A percentile compares a stretch with the other conserved stretches of the same genome.
Conservation (phyloP, 805 yeast genomes). For the Sugiyamaella mastotermitis region DNA sequence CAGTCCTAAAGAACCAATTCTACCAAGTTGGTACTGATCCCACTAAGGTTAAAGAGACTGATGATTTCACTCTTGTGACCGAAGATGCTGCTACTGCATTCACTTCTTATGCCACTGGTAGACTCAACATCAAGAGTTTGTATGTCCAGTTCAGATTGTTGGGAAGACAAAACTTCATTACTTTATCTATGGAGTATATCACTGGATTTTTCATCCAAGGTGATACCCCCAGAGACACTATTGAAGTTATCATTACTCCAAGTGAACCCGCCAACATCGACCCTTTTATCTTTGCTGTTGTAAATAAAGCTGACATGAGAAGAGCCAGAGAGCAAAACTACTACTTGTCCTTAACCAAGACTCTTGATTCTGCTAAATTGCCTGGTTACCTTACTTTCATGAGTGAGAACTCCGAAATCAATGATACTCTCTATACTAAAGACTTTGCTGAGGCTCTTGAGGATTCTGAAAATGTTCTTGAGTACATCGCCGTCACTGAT, state of each 20-base stretch:
- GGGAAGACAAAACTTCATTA: constrained; percentile 74
- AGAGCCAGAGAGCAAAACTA: constrained; percentile 69
- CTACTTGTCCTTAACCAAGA: constrained; percentile 77
- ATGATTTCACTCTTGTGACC: constrained; percentile 4
- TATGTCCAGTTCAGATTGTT: constrained; percentile 56
- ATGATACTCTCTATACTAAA: constrained; percentile 52
- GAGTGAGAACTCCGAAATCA: constrained; percentile 83
- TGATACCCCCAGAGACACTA: constrained; percentile 45
- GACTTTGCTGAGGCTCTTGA: constrained; percentile 41
- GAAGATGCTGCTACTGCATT: constrained; percentile 42
- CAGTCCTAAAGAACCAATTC: constrained; percentile 60
- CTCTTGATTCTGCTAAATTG: constrained; percentile 64
- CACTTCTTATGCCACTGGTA: constrained; percentile 79
- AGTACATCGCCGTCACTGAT: constrained; percentile 77
- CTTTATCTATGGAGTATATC: constrained; percentile 57
- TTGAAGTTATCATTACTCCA: constrained; percentile 57
- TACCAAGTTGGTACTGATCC: constrained; percentile 58
- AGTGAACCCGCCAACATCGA: constrained; percentile 49
- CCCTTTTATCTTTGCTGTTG: constrained; percentile 76
- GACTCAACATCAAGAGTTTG: constrained; percentile 65
- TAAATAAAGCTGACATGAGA: constrained; percentile 79
- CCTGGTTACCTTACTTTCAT: constrained; percentile 77
- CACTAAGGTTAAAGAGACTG: constrained; percentile 1
- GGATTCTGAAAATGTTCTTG: constrained; percentile 41
- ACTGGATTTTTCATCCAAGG: constrained; percentile 50